Evolutionary conservation across 2,329 filamentous ascomycete genomes (phyloP).

Genomic region (Trichophyton verrucosum): DNA sequence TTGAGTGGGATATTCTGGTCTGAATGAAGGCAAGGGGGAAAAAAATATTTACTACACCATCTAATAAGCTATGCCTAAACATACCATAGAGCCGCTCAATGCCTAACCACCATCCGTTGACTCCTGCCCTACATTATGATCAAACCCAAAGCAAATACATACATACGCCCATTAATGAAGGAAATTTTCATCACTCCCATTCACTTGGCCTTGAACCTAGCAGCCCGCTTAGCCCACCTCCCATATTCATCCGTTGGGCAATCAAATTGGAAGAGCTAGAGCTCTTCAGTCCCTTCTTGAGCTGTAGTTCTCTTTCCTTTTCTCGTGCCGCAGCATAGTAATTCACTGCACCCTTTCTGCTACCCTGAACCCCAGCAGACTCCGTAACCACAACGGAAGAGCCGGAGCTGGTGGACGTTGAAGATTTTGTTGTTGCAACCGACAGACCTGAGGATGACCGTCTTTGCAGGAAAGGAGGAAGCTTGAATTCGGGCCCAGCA

Average conservation of each 20-base stretch:
- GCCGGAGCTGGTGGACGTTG: conserved; percentile 18
- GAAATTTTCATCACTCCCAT: neutral
- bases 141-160: neutral
- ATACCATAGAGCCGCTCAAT: neutral
- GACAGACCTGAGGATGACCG: neutral
- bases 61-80: neutral
- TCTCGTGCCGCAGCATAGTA: conserved; percentile 45
- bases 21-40: neutral
- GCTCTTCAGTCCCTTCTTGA: conserved; percentile 37
- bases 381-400: conserved; percentile 8
- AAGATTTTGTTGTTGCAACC: conserved; percentile 2
- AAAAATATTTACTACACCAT: neutral
- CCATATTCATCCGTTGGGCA: conserved; percentile 20
- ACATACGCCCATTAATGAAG: neutral
- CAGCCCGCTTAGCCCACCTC: conserved; percentile 27
- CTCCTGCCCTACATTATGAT: neutral
- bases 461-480: conserved; percentile 19
- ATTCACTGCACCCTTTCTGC: conserved; percentile 48
- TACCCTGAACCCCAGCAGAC: conserved; percentile 9
- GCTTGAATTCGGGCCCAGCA: conserved; percentile 20
- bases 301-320: conserved; percentile 45
- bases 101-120: neutral
- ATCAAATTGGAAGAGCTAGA: neutral
- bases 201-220: neutral
- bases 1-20: conserved; percentile 29